These are phyloP conservation scores for Pulveroboletus sp. DNA, from an alignment of 768 basidiomycete species.

Conservation along the genomic window DNA sequence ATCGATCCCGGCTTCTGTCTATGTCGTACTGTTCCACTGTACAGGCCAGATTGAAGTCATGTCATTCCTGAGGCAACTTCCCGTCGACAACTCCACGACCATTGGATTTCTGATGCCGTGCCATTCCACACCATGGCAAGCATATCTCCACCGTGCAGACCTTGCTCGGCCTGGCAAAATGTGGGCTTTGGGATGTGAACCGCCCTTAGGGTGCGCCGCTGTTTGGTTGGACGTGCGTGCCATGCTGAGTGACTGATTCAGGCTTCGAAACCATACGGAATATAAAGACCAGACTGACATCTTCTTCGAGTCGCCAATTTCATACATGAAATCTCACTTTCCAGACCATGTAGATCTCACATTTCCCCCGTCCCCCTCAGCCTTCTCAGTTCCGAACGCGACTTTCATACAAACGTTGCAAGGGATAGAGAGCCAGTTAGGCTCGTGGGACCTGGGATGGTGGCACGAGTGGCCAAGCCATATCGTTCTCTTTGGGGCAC, in stretches of 20 bases:
- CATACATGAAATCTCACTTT: conserved; percentile 67
- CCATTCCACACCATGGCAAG: conserved; percentile 92
- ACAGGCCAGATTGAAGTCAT: conserved; percentile 77
- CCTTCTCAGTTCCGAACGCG: conserved; percentile 49
- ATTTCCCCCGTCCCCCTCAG: conserved; percentile 64
- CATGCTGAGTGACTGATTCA: conserved; percentile 21
- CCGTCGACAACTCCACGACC: conserved; percentile 47
- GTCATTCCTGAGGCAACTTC: conserved; percentile 58
- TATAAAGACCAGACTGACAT: conserved; percentile 82
- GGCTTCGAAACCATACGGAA: conserved; percentile 42
- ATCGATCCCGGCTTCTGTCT: conserved; percentile 61
- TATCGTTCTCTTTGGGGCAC: conserved; percentile 78
- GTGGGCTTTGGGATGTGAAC: conserved; percentile 93
- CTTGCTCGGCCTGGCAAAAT: conserved; percentile 52
- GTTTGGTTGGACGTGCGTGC: not conserved
- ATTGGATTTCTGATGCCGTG: conserved; percentile 93
- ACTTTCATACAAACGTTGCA: conserved; percentile 21
- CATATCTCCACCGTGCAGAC: conserved; percentile 74
- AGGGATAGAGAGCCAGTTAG: conserved; percentile 27
- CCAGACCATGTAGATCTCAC: conserved; percentile 55
- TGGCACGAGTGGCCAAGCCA: conserved; percentile 78
- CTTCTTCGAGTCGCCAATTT: conserved; percentile 71
- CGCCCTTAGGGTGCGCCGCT: conserved; percentile 72
- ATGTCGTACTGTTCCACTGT: conserved; percentile 73
- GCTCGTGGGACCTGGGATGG: conserved; percentile 42